These are phyloP conservation scores for Dictyostelium brefeldianum DNA, from an alignment of 78 protist species.

Conservation along the genomic window DNA sequence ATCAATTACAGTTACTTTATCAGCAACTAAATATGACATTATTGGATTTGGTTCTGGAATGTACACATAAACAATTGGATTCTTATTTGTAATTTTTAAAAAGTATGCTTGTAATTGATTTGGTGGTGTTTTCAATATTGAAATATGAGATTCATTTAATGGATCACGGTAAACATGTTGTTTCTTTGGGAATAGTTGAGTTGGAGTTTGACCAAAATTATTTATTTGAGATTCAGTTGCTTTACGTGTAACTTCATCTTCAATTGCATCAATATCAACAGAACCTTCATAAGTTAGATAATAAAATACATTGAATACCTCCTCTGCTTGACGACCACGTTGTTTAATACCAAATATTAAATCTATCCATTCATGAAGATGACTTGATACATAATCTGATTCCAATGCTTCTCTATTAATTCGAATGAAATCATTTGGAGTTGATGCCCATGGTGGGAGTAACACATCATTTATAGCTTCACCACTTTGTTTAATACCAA, in stretches of 20 bases:
- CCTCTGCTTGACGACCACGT: slow-evolving; percentile 92
- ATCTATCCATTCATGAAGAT: slow-evolving; percentile 97
- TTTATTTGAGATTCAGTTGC: slow-evolving; percentile 88
- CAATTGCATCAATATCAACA: slow-evolving; percentile 79
- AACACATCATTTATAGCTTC: slow-evolving; percentile 84
- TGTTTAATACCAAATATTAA: slow-evolving; percentile 97
- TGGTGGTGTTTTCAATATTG: slow-evolving; percentile 38
- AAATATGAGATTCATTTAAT: slow-evolving; percentile 35
- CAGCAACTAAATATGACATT: slow-evolving; percentile 43
- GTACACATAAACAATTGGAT: slow-evolving; percentile 46
- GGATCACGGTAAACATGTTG: slow-evolving; percentile 77
- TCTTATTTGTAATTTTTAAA: slow-evolving; percentile 26
- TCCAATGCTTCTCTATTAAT: slow-evolving; percentile 95
- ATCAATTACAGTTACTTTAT: slow-evolving; percentile 50
- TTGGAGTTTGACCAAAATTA: slow-evolving; percentile 99
- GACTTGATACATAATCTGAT: slow-evolving; percentile 90
- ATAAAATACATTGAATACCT: slow-evolving; percentile 94
- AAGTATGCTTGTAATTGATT: slow-evolving; percentile 50
- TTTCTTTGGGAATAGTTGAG: slow-evolving; percentile 91
- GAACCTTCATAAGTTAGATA: slow-evolving; percentile 92
- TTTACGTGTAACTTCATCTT: slow-evolving; percentile 48
- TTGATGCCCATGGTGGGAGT: slow-evolving; percentile 97
- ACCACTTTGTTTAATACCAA: slow-evolving; percentile 93
- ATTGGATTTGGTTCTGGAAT: slow-evolving; percentile 51
- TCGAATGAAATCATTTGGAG: slow-evolving; percentile 91